These are phyloP conservation scores for Suhomyces bribrorum DNA, from an alignment of 1,139 yeast species.

Conservation along the genomic window DNA sequence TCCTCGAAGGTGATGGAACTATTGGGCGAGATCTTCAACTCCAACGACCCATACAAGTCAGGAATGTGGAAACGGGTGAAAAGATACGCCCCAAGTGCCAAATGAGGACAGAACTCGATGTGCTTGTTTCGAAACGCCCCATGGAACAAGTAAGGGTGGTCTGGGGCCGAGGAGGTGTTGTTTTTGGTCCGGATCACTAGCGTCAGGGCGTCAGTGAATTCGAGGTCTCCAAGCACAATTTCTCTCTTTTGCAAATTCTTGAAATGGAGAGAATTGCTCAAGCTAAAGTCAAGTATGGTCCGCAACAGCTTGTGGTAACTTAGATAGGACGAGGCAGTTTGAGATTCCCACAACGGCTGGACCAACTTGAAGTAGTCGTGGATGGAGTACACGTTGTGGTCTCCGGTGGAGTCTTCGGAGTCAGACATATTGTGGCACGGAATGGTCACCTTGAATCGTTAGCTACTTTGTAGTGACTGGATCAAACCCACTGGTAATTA, in stretches of 20 bases:
- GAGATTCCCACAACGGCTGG: conserved; percentile 21
- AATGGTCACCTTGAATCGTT: neutral
- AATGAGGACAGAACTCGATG: conserved; percentile 34
- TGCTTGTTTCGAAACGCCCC: conserved; percentile 30
- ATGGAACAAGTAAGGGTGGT: conserved; percentile 16
- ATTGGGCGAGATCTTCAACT: conserved; percentile 18
- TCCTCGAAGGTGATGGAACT: conserved; percentile 20
- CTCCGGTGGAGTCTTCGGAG: conserved; percentile 15
- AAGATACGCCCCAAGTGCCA: conserved; percentile 31
- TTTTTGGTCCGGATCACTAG: conserved; percentile 10
- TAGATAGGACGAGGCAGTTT: conserved; percentile 16
- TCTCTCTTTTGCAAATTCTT: conserved; percentile 27
- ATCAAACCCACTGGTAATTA: neutral
- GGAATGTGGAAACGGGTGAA: conserved; percentile 34
- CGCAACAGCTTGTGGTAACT: conserved; percentile 27
- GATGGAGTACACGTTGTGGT: conserved; percentile 20
- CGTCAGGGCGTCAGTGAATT: neutral
- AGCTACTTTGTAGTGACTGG: neutral
- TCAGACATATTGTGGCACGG: conserved; percentile 15
- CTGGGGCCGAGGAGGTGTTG: conserved; percentile 6
- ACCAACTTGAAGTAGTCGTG: conserved; percentile 26
- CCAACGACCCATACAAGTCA: conserved; percentile 30
- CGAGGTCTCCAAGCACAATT: conserved; percentile 25
- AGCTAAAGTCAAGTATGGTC: conserved; percentile 30
- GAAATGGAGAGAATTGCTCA: conserved; percentile 26